These are phyloP conservation scores for Aspergillus thermomutatus DNA, from an alignment of 2,329 filamentous ascomycete species.

Conservation along the genomic window DNA sequence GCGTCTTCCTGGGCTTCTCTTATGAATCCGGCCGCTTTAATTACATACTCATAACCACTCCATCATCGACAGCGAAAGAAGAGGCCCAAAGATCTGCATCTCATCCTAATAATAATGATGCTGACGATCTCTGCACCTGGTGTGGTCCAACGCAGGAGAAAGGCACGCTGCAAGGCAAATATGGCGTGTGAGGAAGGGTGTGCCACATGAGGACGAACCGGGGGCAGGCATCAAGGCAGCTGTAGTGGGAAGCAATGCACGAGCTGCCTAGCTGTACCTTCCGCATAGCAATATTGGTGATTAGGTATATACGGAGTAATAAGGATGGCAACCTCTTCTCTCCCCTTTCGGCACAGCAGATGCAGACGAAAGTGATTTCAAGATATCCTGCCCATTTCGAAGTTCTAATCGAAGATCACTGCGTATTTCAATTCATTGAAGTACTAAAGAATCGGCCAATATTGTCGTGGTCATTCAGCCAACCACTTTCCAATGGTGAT, in stretches of 20 bases:
- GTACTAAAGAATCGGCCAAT: background rate
- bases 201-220: background rate
- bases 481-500: background rate
- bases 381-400: too few relatives aligned
- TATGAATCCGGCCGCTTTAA: background rate
- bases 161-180: background rate
- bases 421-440: background rate
- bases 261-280: background rate
- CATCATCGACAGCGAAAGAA: background rate
- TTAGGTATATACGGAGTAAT: too few relatives aligned
- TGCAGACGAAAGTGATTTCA: too few relatives aligned
- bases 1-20: background rate
- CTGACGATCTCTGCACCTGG: background rate
- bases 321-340: too few relatives aligned
- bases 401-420: too few relatives aligned
- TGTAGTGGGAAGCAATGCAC: background rate
- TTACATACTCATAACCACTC: too few relatives aligned
- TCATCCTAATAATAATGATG: background rate
- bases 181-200: background rate
- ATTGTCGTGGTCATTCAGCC: background rate
- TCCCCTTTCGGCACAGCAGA: too few relatives aligned
- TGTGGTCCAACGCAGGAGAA: background rate
- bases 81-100: background rate
- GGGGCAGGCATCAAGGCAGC: background rate
- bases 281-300: background rate